Evolutionary conservation across 2,329 filamentous ascomycete genomes (phyloP), one percentile per base, ranked within the genome.

Genomic region (Paradendryphiella salina): DNA sequence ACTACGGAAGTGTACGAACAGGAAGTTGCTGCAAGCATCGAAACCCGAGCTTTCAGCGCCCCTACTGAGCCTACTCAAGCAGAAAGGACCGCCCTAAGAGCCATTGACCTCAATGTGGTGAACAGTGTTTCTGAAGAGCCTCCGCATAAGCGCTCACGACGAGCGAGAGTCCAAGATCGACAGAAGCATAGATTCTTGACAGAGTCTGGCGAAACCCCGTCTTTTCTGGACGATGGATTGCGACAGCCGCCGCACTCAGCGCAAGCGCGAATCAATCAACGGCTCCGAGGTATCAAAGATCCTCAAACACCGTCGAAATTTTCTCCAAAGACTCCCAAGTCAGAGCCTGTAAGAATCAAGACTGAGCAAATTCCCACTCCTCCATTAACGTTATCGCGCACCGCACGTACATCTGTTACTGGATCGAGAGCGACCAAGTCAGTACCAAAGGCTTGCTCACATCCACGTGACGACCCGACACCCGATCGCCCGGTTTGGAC

Each of bases 51-150:
- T 15, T 38, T 60, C 14, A 67, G 63, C 36, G 62, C 63, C 29
- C 65, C 60, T 7, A 51, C 42, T 21, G 49, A 50, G 5, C 42
- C 52, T 5, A 37, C 29, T 8, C 18, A 46, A n/a, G 35, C 23
- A 17, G 44, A 50, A 1, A 23, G 46, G 11, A 38, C 53, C 13
- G 50, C 59, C 7, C 50, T 73, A 13, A 59, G 57, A 21, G 46
- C 61, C 11, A 38, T 73, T 3, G 64, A 71, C 29, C 59, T 57
- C 1, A 73, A 72, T 26, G 40, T 60, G n/a, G n/a, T 61, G 7
- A 47, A 34, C 34, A 56, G 37, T 34, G 35, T 39, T 26, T 38
- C 46, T 9, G 60, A 62, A 13, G 54, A 52, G 10, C 41, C 46
- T 6, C 50, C 61, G 1, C 59, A 38, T 13, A 71, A 71, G 36